A percentile compares a stretch with the other conserved stretches of the same genome.
Evolutionary conservation across 345 rosid genomes (phyloP).

Genomic region (Erucastrum elatum): DNA sequence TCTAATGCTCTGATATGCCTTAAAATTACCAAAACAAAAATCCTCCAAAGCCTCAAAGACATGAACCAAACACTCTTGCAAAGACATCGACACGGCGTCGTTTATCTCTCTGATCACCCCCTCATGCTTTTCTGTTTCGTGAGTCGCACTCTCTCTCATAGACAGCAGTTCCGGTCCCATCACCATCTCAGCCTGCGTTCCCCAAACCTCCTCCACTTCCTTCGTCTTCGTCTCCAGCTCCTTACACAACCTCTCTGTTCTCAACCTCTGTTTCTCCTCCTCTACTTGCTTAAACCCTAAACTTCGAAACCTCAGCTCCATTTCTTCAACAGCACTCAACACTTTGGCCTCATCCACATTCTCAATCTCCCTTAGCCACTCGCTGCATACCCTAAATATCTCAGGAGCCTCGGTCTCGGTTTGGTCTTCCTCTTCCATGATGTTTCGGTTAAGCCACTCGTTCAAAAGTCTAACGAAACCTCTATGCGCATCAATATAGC

Average conservation of each 20-base stretch:
- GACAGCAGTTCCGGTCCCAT: too few species aligned
- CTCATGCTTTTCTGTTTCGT: too few species aligned
- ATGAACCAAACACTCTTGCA: too few species aligned
- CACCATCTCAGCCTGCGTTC: too few species aligned
- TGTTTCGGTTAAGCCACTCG: slow-evolving; percentile 43
- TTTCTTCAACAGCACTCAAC: slow-evolving; percentile 30
- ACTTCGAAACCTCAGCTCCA: slow-evolving; percentile 25
- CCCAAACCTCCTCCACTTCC: background rate
- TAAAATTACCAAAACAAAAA: too few species aligned
- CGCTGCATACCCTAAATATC: slow-evolving; percentile 33
- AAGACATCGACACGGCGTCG: too few species aligned
- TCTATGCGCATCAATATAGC: slow-evolving; percentile 38
- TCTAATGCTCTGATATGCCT: too few species aligned
- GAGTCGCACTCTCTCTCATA: too few species aligned
- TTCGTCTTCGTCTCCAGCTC: slow-evolving; percentile 10
- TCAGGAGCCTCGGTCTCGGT: slow-evolving; percentile 38
- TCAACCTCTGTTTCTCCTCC: slow-evolving; percentile 32
- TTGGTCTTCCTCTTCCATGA: slow-evolving; percentile 32
- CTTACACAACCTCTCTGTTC: slow-evolving; percentile 23
- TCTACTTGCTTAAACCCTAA: slow-evolving; percentile 42
- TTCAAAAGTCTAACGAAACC: slow-evolving; percentile 36
- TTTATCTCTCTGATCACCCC: too few species aligned
- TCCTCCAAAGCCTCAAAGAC: too few species aligned
- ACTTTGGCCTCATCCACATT: slow-evolving; percentile 33
- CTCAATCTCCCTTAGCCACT: slow-evolving; percentile 37